phyloP scores from a whole-genome alignment of 2,329 filamentous ascomycete species.

The Colletotrichum acutatum region DNA sequence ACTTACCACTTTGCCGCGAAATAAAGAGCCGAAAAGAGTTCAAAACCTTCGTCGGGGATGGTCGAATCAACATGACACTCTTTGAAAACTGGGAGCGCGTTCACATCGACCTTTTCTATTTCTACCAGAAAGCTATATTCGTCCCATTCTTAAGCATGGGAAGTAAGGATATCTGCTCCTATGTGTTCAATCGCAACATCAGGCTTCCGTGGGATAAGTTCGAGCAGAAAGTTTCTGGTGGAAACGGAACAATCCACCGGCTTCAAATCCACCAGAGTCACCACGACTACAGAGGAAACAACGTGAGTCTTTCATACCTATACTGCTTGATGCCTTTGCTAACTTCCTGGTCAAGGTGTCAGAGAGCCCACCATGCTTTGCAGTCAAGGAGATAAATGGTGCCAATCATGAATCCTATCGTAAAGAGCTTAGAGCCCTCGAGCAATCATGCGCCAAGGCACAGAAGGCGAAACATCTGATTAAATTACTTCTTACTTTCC shows the following conservation, averaged over 20 bases:
- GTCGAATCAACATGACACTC: not conserved
- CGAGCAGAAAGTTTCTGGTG: not conserved
- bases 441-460: not conserved
- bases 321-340: not conserved
- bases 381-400: conserved; percentile 21
- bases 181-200: conserved; percentile 1
- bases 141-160: conserved; percentile 13
- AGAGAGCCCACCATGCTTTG: not conserved
- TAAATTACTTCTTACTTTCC: conserved; percentile 32
- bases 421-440: conserved; percentile 12
- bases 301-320: not conserved
- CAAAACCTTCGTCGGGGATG: not conserved
- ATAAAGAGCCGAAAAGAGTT: conserved; percentile 16
- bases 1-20: conserved; percentile 2
- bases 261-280: conserved; percentile 16
- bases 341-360: too few species aligned
- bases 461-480: conserved; percentile 25
- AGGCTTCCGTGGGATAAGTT: conserved; percentile 10
- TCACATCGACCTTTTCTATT: conserved; percentile 19
- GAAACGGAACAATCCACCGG: conserved; percentile 5
- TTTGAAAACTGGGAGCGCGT: conserved; percentile 16
- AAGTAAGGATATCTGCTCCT: not conserved
- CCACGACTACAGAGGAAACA: not conserved
- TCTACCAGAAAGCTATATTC: conserved; percentile 16
- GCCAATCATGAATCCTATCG: not conserved